phyloP scores from a whole-genome alignment of 2,329 filamentous ascomycete species.

The Macroventuria anomochaeta region DNA sequence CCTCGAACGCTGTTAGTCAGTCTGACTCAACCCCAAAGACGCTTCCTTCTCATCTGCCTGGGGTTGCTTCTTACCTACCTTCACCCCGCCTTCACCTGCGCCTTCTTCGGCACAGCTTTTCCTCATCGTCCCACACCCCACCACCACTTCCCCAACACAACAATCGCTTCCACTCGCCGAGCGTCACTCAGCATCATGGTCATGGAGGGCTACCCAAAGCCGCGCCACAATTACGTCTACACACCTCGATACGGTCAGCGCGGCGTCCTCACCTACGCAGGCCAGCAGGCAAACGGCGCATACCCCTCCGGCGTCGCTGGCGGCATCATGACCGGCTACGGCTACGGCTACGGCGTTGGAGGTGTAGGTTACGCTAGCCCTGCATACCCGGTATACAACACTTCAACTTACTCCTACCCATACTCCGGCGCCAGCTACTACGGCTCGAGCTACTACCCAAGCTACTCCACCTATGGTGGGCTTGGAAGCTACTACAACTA shows the following conservation, averaged over 20 bases:
- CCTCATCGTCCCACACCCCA: conserved; percentile 1
- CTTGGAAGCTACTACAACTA: conserved; percentile 35
- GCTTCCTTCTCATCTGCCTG: conserved; percentile 11
- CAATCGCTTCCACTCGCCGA: neutral
- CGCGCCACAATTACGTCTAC: conserved; percentile 43
- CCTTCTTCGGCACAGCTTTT: neutral
- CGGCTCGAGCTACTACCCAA: conserved; percentile 21
- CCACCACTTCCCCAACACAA: neutral
- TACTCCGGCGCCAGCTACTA: conserved; percentile 23
- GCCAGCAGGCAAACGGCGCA: conserved; percentile 39
- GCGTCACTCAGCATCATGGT: neutral
- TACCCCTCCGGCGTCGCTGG: conserved; percentile 29
- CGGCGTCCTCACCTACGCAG: conserved; percentile 35
- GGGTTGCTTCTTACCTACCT: conserved; percentile 7
- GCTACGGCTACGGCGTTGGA: conserved; percentile 18
- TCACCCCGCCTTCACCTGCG: conserved; percentile 20
- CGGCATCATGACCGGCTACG: conserved; percentile 21
- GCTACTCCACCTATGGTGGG: conserved; percentile 21
- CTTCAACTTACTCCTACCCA: conserved; percentile 27
- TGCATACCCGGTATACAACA: conserved; percentile 30
- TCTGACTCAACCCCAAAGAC: neutral
- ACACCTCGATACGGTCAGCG: conserved; percentile 39
- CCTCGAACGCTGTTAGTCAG: neutral
- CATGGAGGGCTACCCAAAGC: conserved; percentile 37
- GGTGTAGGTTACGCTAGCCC: conserved; percentile 21